Evolutionary conservation across 2,329 filamentous ascomycete species (phyloP), one percentile per base, ranked within the genome.

Genomic region (Gliomastix tumulicola): DNA sequence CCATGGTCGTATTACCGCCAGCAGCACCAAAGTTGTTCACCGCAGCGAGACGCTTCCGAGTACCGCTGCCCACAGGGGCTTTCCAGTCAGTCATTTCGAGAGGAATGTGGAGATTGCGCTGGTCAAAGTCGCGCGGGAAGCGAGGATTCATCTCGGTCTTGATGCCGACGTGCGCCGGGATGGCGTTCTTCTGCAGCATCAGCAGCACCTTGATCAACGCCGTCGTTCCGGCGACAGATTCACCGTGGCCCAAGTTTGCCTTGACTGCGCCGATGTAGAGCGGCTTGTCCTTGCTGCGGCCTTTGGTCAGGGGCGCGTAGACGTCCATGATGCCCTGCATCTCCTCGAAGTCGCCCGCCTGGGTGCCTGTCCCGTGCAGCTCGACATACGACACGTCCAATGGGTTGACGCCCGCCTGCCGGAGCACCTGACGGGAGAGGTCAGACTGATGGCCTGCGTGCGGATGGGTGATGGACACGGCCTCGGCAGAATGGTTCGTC

Each of bases 261-360:
- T 76, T 76, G 6, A 65, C 60, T 1, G 68, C 59, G 1, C 70
- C 69, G 4, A 75, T 45, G 39, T 63, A 53, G 12, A 40, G 35
- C 10, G 30, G 20, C 12, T 21, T 5, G 9, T 21, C 13, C 6
- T 21, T 23, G 8, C 5, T 5, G 11, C 16, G 13, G 3, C 38
- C 33, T n/a, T 27, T 25, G 22, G 22, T 25, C n/a, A 25, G 22
- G 9, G 22, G 22, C n/a, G 22, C 34, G 17, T 36, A 32, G 6
- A 18, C 34, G 9, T 20, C 10, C 11, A 6, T 9, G 25, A 40
- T 4, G 76, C 53, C 66, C 7, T n/a, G 15, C 13, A 81, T 59
- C 43, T 70, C 67, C 15, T 57, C 53, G 0, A 63, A 59, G 41
- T 71, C 68, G 3, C 68, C 68, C 3, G 58, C 60, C 30, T 55